phyloP scores from a whole-genome alignment of 2,329 filamentous ascomycete species.

The Cordyceps cicadae region DNA sequence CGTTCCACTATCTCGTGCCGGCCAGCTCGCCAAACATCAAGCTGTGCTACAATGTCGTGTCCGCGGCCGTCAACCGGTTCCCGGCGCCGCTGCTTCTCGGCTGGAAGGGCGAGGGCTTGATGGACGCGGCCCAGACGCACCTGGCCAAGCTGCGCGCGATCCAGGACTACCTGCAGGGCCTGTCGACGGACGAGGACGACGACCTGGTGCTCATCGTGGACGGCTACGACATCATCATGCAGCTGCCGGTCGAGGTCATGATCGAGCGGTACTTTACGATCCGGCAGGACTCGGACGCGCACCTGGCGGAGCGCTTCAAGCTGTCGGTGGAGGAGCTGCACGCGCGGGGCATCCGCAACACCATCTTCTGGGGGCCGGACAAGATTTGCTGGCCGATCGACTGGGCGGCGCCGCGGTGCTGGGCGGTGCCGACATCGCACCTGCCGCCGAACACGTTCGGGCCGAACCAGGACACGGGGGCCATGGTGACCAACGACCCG shows the following conservation, averaged over 20 bases:
- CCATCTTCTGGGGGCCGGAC: slow-evolving; percentile 37
- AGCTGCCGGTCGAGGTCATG: slow-evolving; percentile 55
- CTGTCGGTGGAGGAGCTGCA: slow-evolving; percentile 24
- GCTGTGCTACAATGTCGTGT: slow-evolving; percentile 32
- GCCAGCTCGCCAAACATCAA: slow-evolving; percentile 28
- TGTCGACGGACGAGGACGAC: slow-evolving; percentile 30
- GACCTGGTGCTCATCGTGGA: slow-evolving; percentile 59
- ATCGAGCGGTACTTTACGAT: slow-evolving; percentile 53
- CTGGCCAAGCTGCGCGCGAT: slow-evolving; percentile 32
- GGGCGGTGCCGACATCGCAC: slow-evolving; percentile 29
- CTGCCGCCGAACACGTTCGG: slow-evolving; percentile 28
- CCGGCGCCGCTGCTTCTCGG: slow-evolving; percentile 31
- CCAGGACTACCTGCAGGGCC: slow-evolving; percentile 25
- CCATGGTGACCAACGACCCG: slow-evolving; percentile 24
- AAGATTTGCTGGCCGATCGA: slow-evolving; percentile 36
- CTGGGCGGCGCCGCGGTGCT: slow-evolving; percentile 29
- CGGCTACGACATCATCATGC: slow-evolving; percentile 56
- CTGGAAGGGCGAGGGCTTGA: slow-evolving; percentile 28
- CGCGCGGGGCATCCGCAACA: slow-evolving; percentile 25
- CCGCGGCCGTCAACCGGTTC: slow-evolving; percentile 29
- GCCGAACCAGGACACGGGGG: slow-evolving; percentile 25
- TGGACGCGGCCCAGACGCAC: slow-evolving; percentile 28
- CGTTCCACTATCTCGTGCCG: slow-evolving; percentile 31
- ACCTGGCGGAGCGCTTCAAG: slow-evolving; percentile 42
- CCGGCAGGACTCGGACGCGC: slow-evolving; percentile 42